phyloP scores from a whole-genome alignment of 78 protist species.

The Mantamonas sphyraenae region DNA sequence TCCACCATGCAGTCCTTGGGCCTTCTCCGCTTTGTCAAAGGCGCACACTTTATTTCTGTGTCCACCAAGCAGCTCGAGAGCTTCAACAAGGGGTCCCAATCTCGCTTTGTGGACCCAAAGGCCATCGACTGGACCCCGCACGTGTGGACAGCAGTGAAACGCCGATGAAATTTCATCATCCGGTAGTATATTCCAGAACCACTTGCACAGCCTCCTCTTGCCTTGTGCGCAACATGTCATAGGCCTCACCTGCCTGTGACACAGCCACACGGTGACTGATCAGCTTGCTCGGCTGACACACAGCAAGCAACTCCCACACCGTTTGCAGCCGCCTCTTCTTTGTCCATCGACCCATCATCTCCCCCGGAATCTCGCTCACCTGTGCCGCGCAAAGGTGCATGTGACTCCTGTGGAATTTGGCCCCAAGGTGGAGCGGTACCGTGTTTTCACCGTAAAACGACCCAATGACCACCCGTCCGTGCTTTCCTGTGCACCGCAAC shows the following conservation, averaged over 20 bases:
- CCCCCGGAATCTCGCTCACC: neutral
- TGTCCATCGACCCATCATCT: neutral
- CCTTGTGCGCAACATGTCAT: neutral
- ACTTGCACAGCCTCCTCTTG: neutral
- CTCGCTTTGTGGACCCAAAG: too few species aligned
- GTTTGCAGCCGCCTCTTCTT: neutral
- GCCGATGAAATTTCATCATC: too few species aligned
- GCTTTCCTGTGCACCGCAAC: neutral
- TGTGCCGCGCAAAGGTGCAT: neutral
- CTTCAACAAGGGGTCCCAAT: too few species aligned
- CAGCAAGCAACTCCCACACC: neutral
- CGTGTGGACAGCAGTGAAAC: too few species aligned
- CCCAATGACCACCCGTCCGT: neutral
- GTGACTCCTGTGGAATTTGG: neutral
- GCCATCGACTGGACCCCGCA: too few species aligned
- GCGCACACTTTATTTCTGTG: neutral
- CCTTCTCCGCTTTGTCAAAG: neutral
- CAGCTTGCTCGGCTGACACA: neutral
- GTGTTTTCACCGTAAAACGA: neutral
- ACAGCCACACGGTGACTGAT: neutral
- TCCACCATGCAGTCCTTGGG: neutral
- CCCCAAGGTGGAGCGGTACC: neutral
- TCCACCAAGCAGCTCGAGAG: neutral
- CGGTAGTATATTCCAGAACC: neutral
- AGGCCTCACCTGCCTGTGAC: neutral